Base-by-base conservation (phyloP, 2,329 filamentous ascomycete genomes). In the Pseudogymnoascus sp. region DNA sequence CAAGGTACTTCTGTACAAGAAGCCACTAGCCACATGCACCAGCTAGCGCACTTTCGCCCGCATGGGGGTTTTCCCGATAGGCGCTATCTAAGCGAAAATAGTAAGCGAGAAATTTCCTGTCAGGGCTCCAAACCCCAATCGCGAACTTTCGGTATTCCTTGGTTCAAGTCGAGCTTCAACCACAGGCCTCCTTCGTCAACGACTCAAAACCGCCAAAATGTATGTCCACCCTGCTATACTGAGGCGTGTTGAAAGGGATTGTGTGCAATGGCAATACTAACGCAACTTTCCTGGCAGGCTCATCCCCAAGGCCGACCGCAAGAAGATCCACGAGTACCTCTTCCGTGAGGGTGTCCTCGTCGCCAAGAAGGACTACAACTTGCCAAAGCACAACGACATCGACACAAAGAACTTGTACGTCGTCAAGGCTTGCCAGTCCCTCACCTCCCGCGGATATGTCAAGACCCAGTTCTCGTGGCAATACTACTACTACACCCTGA, bases 401-500 rank as follows among this genome's bases (percentile, higher is more conserved):
- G 94, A 97, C 84, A 96, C 92, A 81, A 96, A 96, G 89, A 99
- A 99, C 88, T 91, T 99, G 75, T 97, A 81, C 80, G 93, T 97
- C 80, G 91, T 99, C 87, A 99, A 99, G 88, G 94, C 94, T 76
- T 89, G 87, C 83, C 94, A 99, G 85, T 99, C 94, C 69, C 88
- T 99, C 77, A 96, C 88, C 83, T 97, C 92, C 73, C 93, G 94
- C 79, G 93, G 93, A 78, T 97, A 91, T 81, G 87, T 99, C 83
- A 99, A 99, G 91, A 99, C 94, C 74, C 94, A 95, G 82, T 99
- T 99, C 90, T 96, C 92, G 72, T 96, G 92, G 92, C 92, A 96
- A 83, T 96, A 92, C 87, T 96, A 97, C 89, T 99, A 99, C 90
- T 99, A 99, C 89, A 97, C 94, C 81, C 89, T 99, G 81, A 97